Base-by-base conservation (phyloP, 768 basidiomycete genomes). In the Kwoniella newhampshirensis region DNA sequence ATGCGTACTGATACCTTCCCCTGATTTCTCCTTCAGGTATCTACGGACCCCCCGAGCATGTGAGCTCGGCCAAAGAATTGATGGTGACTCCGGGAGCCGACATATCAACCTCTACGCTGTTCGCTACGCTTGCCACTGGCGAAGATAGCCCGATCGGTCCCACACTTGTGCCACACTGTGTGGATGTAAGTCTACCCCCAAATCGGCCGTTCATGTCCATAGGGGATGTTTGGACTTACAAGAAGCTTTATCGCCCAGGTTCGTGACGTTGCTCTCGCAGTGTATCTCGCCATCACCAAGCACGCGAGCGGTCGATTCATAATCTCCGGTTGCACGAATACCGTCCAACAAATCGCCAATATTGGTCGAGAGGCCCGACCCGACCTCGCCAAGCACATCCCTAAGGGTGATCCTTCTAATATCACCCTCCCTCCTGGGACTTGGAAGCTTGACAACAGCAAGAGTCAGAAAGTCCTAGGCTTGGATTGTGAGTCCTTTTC, bases 11-110 rank as follows among this genome's bases (percentile, higher is more conserved):
- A 23, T 13, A n/a, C 35, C 30, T 32, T 26, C 53, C 37, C 15
- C n/a, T 28, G 45, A 42, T 15, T 37, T n/a, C 8, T 37, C 45
- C 21, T 25, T 30, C 32, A 62, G 59, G 60, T 51, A 60, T 70
- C 46, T 62, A 63, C 35, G 68, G 68, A 5, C 71, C 68, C 11
- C 26, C 64, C 2, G 18, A 66, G 18, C 66, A 68, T 23, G 26
- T 32, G 7, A 44, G 55, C 27, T 28, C 36, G 15, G 42, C 52
- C 17, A 42, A 52, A 23, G 51, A 54, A 7, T 32, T 63, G n/a
- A 26, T 23, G 8, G 26, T 37, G 8, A 36, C 27, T 15, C 37
- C 27, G 12, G 54, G 54, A 2, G 39, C 44, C 11, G 64, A 66
- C 37, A 21, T 62, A 4, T 59, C 64, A 9, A 63, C 61, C 15